Conservation (phyloP, 192 early-diverging fungal genomes). For the Entomortierella chlamydospora region DNA sequence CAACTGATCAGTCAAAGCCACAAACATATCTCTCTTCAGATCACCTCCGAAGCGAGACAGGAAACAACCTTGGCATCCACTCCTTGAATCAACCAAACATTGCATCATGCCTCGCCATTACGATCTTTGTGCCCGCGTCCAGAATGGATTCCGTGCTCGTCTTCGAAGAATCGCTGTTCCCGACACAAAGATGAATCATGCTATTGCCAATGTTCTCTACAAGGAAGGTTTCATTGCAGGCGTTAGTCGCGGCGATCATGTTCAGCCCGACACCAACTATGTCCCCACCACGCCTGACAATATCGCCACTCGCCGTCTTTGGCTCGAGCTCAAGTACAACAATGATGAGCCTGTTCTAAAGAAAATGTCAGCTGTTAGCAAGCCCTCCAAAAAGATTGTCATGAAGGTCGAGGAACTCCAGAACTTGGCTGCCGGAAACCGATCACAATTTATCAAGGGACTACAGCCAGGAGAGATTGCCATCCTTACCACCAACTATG, state of each 20-base stretch:
- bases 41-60: neutral
- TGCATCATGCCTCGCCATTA: conserved; percentile 78
- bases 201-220: conserved; percentile 89
- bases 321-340: conserved; percentile 96
- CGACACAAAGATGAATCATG: conserved; percentile 87
- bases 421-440: conserved; percentile 77
- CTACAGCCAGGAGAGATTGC: conserved; percentile 92
- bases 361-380: conserved; percentile 84
- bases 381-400: conserved; percentile 84
- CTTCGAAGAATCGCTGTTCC: conserved; percentile 88
- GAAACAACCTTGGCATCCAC: conserved; percentile 1
- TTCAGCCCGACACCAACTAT: conserved; percentile 77
- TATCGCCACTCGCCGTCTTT: conserved; percentile 85
- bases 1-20: neutral
- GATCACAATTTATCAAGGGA: conserved; percentile 83
- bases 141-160: conserved; percentile 90
- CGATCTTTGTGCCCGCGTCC: conserved; percentile 89
- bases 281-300: conserved; percentile 86
- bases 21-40: neutral
- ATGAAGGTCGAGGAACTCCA: conserved; percentile 85
- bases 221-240: conserved; percentile 90
- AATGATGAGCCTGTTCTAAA: conserved; percentile 83
- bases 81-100: neutral
- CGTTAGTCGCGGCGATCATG: conserved; percentile 81
- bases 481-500: conserved; percentile 86